A percentile compares a stretch with the other conserved stretches of the same genome.
These are phyloP conservation scores for Kodamaea suecica DNA, from an alignment of 1,139 yeast species.

Conservation along the genomic window DNA sequence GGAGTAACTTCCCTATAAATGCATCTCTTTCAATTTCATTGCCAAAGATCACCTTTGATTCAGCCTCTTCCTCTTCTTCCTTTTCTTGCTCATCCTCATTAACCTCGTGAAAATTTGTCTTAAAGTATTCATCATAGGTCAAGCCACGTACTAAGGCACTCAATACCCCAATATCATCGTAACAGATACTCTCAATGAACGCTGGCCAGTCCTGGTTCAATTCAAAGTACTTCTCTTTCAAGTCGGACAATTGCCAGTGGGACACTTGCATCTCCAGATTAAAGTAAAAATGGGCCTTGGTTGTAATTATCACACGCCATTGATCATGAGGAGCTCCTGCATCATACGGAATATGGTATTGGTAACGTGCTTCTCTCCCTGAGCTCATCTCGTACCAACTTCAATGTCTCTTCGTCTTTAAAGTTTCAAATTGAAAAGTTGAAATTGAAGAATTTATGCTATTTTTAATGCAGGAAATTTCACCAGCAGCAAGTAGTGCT, in stretches of 20 bases:
- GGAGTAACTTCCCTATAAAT: constrained; percentile 17
- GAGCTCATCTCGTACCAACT: too few relatives aligned
- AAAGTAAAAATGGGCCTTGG: constrained; percentile 34
- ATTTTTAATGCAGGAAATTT: too few relatives aligned
- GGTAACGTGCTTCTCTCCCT: constrained; percentile 15
- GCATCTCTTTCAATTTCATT: constrained; percentile 12
- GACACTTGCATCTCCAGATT: constrained; percentile 20
- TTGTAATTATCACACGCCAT: constrained; percentile 34
- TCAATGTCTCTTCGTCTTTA: too few relatives aligned
- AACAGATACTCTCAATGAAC: constrained; percentile 23
- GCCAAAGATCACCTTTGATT: constrained; percentile 7
- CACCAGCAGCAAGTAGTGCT: too few relatives aligned
- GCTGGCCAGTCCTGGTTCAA: constrained; percentile 14
- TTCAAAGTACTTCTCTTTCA: constrained; percentile 16
- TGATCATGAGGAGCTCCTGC: constrained; percentile 3
- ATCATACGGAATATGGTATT: constrained; percentile 19
- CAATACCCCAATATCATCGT: constrained; percentile 21
- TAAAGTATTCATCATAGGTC: constrained; percentile 2
- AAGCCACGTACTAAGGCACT: constrained; percentile 6
- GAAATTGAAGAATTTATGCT: too few relatives aligned
- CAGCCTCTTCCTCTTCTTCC: constrained; percentile 9
- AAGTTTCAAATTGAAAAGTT: too few relatives aligned
- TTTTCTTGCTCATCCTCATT: constrained; percentile 5
- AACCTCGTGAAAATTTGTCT: constrained; percentile 5
- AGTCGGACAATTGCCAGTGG: constrained; percentile 36